Percentiles rank a stretch among this genome's conserved stretches.
Conservation (phyloP, 148 eudicot genomes). For the Oxyria digyna region DNA sequence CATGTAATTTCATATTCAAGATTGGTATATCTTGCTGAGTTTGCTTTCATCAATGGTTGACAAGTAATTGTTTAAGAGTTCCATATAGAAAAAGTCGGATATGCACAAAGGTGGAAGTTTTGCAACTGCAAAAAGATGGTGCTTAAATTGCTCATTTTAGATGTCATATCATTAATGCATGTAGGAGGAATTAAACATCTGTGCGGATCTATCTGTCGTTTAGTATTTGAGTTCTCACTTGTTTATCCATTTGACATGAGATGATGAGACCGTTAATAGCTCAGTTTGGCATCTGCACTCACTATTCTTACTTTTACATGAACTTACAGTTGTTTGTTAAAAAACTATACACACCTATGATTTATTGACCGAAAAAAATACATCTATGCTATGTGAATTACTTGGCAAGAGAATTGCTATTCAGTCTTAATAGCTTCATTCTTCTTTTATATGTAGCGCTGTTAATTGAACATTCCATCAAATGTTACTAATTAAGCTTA, state of each 20-base stretch:
- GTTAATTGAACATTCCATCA: background rate
- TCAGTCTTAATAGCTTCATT: no score
- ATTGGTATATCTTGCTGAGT: no score
- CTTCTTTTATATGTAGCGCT: no score
- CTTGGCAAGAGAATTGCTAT: background rate
- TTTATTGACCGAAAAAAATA: no score
- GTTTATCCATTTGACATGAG: background rate
- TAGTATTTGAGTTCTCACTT: background rate
- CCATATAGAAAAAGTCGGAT: background rate
- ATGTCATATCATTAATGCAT: background rate
- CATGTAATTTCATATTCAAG: no score
- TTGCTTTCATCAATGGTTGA: no score
- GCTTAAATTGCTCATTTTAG: background rate
- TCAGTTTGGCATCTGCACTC: no score
- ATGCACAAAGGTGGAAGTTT: no score
- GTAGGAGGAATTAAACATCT: background rate
- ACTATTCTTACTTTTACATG: background rate
- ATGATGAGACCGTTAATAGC: no score
- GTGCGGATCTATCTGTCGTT: background rate
- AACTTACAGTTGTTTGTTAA: background rate
- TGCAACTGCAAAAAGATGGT: background rate
- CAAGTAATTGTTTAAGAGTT: background rate
- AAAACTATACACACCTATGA: background rate
- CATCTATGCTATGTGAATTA: no score
- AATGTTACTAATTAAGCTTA: background rate